Evolutionary conservation across 2,329 filamentous ascomycete genomes (phyloP).

Genomic region (Colletotrichum incanum): DNA sequence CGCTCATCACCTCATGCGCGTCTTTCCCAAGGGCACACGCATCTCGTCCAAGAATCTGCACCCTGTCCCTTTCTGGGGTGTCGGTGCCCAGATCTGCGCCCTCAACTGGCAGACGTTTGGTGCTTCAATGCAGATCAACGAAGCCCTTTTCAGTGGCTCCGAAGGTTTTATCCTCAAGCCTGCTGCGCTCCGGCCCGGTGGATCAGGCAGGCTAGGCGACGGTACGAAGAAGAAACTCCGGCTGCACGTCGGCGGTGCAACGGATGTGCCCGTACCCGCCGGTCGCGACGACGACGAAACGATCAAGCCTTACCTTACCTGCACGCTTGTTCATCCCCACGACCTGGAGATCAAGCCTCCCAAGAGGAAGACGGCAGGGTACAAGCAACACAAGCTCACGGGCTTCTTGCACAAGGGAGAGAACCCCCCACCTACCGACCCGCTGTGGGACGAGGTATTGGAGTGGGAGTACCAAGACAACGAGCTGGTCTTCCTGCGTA

Average conservation of each 20-base stretch:
- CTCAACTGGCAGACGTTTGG: conserved; percentile 81
- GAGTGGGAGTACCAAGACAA: conserved; percentile 80
- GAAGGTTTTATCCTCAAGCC: conserved; percentile 79
- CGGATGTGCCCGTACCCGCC: conserved; percentile 70
- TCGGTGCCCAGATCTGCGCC: conserved; percentile 79
- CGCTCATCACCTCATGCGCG: conserved; percentile 77
- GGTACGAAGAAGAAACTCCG: conserved; percentile 63
- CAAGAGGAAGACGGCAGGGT: conserved; percentile 75
- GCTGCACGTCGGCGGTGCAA: conserved; percentile 74
- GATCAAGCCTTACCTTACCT: conserved; percentile 77
- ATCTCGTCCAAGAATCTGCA: conserved; percentile 77
- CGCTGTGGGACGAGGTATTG: conserved; percentile 76
- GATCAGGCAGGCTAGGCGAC: conserved; percentile 64
- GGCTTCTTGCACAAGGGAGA: conserved; percentile 71
- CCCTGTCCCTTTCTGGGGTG: conserved; percentile 75
- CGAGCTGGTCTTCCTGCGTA: conserved; percentile 75
- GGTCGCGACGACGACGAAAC: conserved; percentile 64
- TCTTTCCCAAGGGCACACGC: conserved; percentile 78
- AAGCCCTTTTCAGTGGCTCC: conserved; percentile 76
- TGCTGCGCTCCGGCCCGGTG: conserved; percentile 69
- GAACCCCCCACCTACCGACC: conserved; percentile 72
- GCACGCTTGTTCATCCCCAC: conserved; percentile 73
- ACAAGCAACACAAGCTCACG: conserved; percentile 71
- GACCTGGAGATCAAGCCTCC: conserved; percentile 62
- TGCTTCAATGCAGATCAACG: conserved; percentile 77